A percentile compares a stretch with the other conserved stretches of the same genome.
Evolutionary conservation across 2,329 filamentous ascomycete genomes (phyloP).

Genomic region (Neonectria punicea): DNA sequence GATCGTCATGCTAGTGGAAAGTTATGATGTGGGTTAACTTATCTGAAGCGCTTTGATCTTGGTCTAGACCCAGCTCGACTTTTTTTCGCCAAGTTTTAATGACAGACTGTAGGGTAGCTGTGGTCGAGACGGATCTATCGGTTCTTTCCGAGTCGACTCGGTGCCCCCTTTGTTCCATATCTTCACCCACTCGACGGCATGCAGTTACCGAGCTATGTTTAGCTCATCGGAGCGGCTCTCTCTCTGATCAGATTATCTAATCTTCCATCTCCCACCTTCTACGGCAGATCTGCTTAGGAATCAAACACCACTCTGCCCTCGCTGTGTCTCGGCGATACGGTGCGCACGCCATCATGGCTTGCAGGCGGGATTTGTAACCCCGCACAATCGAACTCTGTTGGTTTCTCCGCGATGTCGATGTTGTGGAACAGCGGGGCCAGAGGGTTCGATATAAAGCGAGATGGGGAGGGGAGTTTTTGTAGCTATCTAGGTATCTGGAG

Average conservation of each 20-base stretch:
- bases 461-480: neutral
- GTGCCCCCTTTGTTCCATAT: neutral
- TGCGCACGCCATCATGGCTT: neutral
- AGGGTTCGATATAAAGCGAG: neutral
- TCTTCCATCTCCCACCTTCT: neutral
- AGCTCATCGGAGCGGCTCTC: neutral
- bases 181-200: neutral
- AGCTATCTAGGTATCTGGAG: neutral
- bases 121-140: neutral
- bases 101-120: neutral
- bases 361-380: neutral
- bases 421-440: neutral
- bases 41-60: neutral
- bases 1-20: neutral
- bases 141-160: neutral
- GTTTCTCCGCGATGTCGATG: neutral
- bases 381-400: neutral
- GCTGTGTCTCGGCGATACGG: neutral
- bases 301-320: neutral
- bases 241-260: neutral
- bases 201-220: neutral
- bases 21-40: no score
- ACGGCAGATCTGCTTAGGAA: conserved; percentile 9
- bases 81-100: neutral
- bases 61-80: neutral